These are phyloP conservation scores for Naumovozyma dairenensis DNA, from an alignment of 805 yeast species.

Conservation along the genomic window DNA sequence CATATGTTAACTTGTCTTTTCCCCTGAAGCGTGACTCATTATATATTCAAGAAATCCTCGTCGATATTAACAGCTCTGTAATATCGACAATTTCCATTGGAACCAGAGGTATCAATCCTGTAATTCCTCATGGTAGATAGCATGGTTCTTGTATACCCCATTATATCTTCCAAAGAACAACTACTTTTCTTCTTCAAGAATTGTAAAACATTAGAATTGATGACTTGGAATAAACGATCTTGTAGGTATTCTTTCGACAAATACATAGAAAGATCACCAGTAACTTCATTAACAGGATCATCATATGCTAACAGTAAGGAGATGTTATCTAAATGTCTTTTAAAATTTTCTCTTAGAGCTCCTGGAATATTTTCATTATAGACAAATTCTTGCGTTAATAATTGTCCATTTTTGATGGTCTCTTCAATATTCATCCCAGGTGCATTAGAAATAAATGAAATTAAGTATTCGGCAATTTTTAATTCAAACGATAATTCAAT, in stretches of 20 bases:
- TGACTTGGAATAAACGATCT: slow-evolving; percentile 24
- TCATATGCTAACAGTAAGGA: slow-evolving; percentile 45
- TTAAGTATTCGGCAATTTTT: slow-evolving; percentile 19
- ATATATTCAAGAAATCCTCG: slow-evolving; percentile 34
- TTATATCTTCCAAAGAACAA: slow-evolving; percentile 36
- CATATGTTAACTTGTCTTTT: too few relatives aligned
- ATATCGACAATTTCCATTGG: slow-evolving; percentile 13
- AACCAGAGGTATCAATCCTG: slow-evolving; percentile 10
- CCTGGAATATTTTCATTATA: slow-evolving; percentile 9
- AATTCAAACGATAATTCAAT: slow-evolving; percentile 23
- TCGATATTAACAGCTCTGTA: slow-evolving; percentile 35
- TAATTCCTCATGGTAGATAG: slow-evolving; percentile 26
- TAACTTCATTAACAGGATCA: slow-evolving; percentile 36
- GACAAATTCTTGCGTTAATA: slow-evolving; percentile 17
- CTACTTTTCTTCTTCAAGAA: slow-evolving; percentile 35
- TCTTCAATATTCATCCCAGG: slow-evolving; percentile 9
- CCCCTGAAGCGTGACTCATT: too few relatives aligned
- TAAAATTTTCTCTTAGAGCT: slow-evolving; percentile 26
- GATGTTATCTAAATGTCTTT: slow-evolving; percentile 35
- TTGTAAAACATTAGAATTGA: slow-evolving; percentile 33
- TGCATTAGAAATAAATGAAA: slow-evolving; percentile 9
- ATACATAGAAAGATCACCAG: slow-evolving; percentile 19
- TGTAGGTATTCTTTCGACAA: slow-evolving; percentile 22
- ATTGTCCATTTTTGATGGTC: slow-evolving; percentile 19
- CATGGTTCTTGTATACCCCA: slow-evolving; percentile 33